Percentiles rank a stretch among this genome's conserved stretches.
phyloP scores from a whole-genome alignment of 768 basidiomycete genomes.

The Pleurotus citrinopileatus region DNA sequence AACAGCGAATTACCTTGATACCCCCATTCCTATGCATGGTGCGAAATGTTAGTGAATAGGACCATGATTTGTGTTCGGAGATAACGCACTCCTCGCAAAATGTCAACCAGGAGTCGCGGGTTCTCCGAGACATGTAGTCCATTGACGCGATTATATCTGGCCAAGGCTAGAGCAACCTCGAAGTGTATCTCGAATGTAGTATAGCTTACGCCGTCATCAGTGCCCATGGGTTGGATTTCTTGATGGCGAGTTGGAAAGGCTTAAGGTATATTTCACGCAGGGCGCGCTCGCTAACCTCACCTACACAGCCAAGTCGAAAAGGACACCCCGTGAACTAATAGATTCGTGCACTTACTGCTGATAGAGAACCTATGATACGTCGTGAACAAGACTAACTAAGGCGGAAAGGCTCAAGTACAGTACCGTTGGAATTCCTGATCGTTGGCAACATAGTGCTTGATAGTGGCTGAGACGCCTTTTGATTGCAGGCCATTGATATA shows the following conservation, averaged over 20 bases:
- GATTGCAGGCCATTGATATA: conserved; percentile 64
- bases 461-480: conserved; percentile 54
- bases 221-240: conserved; percentile 53
- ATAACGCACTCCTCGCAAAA: conserved; percentile 42
- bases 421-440: conserved; percentile 58
- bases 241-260: conserved; percentile 60
- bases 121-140: conserved; percentile 60
- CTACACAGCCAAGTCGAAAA: conserved; percentile 18
- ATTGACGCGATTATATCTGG: conserved; percentile 47
- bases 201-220: conserved; percentile 51
- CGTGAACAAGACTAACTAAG: not conserved
- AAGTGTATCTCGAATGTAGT: not conserved
- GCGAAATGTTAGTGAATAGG: not conserved
- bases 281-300: conserved; percentile 50
- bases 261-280: conserved; percentile 65
- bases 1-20: conserved; percentile 35
- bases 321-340: too few relatives aligned
- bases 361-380: conserved; percentile 34
- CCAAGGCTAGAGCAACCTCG: not conserved
- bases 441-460: conserved; percentile 64
- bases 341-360: conserved; percentile 32
- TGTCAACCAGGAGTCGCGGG: conserved; percentile 43
- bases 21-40: conserved; percentile 50
- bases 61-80: not conserved
- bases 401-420: conserved; percentile 8